phyloP scores from a whole-genome alignment of 2,329 filamentous ascomycete species.

The Pezicula carpinea region DNA sequence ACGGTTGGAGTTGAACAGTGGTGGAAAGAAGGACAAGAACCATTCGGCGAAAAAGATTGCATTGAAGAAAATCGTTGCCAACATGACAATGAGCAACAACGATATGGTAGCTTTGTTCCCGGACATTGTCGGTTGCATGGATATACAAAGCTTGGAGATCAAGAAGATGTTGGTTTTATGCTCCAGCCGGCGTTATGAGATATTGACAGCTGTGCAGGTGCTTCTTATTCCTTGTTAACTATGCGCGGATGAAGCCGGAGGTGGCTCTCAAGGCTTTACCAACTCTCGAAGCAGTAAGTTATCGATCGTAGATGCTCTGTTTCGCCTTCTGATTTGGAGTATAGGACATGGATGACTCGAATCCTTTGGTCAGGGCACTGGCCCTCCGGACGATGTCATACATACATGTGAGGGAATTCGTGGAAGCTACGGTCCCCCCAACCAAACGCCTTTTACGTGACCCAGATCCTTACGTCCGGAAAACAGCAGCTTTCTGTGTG shows the following conservation, averaged over 20 bases:
- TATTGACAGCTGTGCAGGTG: constrained; percentile 57
- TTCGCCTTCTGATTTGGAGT: constrained; percentile 1
- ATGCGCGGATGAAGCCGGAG: constrained; percentile 89
- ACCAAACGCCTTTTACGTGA: constrained; percentile 82
- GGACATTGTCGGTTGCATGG: constrained; percentile 94
- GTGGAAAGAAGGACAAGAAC: constrained; percentile 98
- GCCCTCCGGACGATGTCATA: constrained; percentile 95
- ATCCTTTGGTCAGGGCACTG: constrained; percentile 86
- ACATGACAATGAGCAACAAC: constrained; percentile 99
- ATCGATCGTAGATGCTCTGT: background rate
- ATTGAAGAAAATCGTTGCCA: constrained; percentile 98
- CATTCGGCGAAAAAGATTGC: constrained; percentile 93
- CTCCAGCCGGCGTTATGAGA: constrained; percentile 6
- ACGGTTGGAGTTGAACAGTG: constrained; percentile 86
- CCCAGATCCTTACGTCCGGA: constrained; percentile 90
- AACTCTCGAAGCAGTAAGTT: constrained; percentile 69
- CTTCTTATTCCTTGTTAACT: constrained; percentile 96
- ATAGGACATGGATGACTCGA: constrained; percentile 89
- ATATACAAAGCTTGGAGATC: constrained; percentile 89
- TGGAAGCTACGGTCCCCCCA: constrained; percentile 81
- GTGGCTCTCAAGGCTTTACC: constrained; percentile 90
- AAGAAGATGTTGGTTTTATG: constrained; percentile 83
- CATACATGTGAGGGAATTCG: constrained; percentile 92
- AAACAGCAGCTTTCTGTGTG: constrained; percentile 93
- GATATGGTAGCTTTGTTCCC: constrained; percentile 98